Conservation (phyloP, 1,284 basidiomycete species). For the Meira nashicola region DNA sequence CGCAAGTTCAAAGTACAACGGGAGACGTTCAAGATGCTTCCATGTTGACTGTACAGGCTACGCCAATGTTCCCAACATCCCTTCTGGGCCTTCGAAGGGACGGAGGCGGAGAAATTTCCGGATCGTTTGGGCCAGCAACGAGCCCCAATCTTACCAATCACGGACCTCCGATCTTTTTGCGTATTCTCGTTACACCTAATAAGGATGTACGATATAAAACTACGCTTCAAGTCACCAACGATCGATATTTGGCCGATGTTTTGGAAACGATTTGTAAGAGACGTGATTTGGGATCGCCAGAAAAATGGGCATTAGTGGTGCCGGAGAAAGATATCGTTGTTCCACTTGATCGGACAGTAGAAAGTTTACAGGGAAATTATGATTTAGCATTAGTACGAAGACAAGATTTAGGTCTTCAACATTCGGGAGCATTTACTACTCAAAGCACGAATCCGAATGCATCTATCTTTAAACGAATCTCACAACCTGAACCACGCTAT, state of each 20-base stretch:
- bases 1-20: no score
- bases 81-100: no score
- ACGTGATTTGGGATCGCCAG: slow-evolving; percentile 34
- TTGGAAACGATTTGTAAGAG: slow-evolving; percentile 61
- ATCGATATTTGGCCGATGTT: slow-evolving; percentile 96
- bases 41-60: no score
- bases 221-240: slow-evolving; percentile 58
- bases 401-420: slow-evolving; percentile 27
- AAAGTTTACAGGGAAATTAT: slow-evolving; percentile 77
- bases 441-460: slow-evolving; percentile 79
- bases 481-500: slow-evolving; percentile 64
- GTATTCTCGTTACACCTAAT: slow-evolving; percentile 43
- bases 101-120: no score
- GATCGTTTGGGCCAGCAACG: no score
- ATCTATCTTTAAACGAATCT: slow-evolving; percentile 62
- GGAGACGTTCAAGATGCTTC: no score
- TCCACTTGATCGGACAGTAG: slow-evolving; percentile 90
- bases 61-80: no score
- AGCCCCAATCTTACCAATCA: neutral
- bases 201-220: slow-evolving; percentile 46
- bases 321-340: slow-evolving; percentile 64
- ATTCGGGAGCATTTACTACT: slow-evolving; percentile 52
- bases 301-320: slow-evolving; percentile 47
- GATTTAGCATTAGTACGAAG: slow-evolving; percentile 79
- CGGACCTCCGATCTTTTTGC: slow-evolving; percentile 34